These are phyloP conservation scores for Scheffersomyces insectosa DNA, from an alignment of 1,139 yeast genomes.

Conservation along the genomic window DNA sequence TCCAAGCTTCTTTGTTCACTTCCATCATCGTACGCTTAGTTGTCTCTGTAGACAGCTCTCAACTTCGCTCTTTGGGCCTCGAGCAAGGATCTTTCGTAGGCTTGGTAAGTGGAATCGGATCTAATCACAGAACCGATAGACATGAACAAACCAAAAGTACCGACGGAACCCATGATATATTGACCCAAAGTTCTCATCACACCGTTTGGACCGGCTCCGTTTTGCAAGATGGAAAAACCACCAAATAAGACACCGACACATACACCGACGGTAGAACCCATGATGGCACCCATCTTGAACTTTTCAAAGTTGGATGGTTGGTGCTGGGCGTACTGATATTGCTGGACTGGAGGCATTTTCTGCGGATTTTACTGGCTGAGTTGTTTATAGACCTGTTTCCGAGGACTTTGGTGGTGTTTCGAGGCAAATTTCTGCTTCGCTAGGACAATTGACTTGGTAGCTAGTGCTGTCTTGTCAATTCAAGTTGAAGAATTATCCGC, in stretches of 20 bases:
- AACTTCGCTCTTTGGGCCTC: conserved; percentile 36
- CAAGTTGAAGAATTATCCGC: too few species aligned
- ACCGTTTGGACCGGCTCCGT: conserved; percentile 99
- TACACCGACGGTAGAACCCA: conserved; percentile 96
- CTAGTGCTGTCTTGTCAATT: too few species aligned
- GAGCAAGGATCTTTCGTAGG: conserved; percentile 40
- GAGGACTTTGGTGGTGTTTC: too few species aligned
- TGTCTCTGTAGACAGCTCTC: conserved; percentile 27
- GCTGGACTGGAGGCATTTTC: conserved; percentile 83
- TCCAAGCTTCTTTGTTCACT: too few species aligned
- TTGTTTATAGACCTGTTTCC: too few species aligned
- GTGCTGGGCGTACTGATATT: conserved; percentile 67
- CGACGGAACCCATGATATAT: conserved; percentile 95
- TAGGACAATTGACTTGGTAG: too few species aligned
- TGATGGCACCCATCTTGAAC: conserved; percentile 96
- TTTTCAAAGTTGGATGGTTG: conserved; percentile 92
- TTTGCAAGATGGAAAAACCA: conserved; percentile 84
- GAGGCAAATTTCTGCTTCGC: too few species aligned
- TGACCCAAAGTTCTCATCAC: conserved; percentile 95
- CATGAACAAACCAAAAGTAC: conserved; percentile 95
- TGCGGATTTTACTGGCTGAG: not conserved
- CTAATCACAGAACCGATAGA: conserved; percentile 92
- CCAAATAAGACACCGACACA: conserved; percentile 95
- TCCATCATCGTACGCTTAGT: not conserved
- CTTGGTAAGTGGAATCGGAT: conserved; percentile 59